Percentiles rank a stretch among this genome's conserved stretches.
Evolutionary conservation across 2,329 filamentous ascomycete genomes (phyloP).

Genomic region (Sporothrix humicola): DNA sequence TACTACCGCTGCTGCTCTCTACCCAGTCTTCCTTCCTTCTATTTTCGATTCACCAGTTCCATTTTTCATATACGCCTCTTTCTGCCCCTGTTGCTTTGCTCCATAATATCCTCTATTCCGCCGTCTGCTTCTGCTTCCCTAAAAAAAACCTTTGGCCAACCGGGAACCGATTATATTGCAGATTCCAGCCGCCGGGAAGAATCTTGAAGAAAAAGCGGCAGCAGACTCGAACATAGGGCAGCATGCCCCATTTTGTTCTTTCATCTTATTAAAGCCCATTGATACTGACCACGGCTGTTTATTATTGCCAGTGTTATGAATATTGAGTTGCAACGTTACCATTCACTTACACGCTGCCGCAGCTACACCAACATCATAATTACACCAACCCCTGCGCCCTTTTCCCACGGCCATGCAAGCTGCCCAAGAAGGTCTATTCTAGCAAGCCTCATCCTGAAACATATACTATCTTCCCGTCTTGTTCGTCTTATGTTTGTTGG

Average conservation of each 20-base stretch:
- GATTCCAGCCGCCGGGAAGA: slow-evolving; percentile 36
- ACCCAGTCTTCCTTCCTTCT: slow-evolving; percentile 15
- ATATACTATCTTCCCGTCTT: background rate
- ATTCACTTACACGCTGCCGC: slow-evolving; percentile 10
- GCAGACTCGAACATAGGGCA: background rate
- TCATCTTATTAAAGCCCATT: background rate
- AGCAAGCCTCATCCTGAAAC: background rate
- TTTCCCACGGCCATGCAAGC: background rate
- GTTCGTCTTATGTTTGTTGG: background rate
- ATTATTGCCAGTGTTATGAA: background rate
- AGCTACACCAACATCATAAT: background rate
- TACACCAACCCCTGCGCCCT: background rate
- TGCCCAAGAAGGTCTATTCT: background rate
- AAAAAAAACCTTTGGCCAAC: slow-evolving; percentile 25
- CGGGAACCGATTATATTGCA: slow-evolving; percentile 33
- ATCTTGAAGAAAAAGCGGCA: slow-evolving; percentile 14
- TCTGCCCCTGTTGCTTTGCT: background rate
- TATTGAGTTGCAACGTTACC: slow-evolving; percentile 31
- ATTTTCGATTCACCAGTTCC: background rate
- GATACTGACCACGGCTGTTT: background rate
- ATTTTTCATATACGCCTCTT: background rate
- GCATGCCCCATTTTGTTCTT: background rate
- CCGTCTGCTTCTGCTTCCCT: background rate
- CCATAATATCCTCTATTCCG: background rate
- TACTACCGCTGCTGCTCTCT: slow-evolving; percentile 26